Evolutionary conservation across 2,329 filamentous ascomycete genomes (phyloP).

Genomic region (Colletotrichum sp.): DNA sequence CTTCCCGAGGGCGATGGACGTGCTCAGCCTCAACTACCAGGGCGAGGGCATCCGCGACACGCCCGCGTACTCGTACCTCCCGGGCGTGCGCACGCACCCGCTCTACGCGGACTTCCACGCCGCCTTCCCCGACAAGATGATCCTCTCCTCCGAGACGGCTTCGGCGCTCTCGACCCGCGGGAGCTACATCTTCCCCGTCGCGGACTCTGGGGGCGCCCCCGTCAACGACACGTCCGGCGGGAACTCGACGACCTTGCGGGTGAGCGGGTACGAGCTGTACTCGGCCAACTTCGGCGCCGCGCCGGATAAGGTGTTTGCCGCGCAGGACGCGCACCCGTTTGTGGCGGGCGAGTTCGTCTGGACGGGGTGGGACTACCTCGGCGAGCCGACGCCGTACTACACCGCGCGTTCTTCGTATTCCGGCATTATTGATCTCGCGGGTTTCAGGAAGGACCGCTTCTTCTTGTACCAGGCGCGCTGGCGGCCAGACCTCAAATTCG

Average conservation of each 20-base stretch:
- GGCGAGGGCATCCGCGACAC: constrained; percentile 50
- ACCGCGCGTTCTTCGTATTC: constrained; percentile 56
- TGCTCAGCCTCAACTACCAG: constrained; percentile 61
- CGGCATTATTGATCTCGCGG: constrained; percentile 62
- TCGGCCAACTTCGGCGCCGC: constrained; percentile 50
- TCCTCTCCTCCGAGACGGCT: constrained; percentile 46
- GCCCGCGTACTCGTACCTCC: constrained; percentile 30
- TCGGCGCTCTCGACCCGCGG: constrained; percentile 55
- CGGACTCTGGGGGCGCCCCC: constrained; percentile 37
- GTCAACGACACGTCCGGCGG: constrained; percentile 43
- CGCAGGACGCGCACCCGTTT: constrained; percentile 52
- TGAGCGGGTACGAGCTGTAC: constrained; percentile 60
- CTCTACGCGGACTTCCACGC: constrained; percentile 48
- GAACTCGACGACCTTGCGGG: constrained; percentile 37
- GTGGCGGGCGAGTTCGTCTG: constrained; percentile 61
- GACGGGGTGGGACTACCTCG: constrained; percentile 56
- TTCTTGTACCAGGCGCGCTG: constrained; percentile 61
- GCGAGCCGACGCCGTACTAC: constrained; percentile 56
- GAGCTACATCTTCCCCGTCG: constrained; percentile 58
- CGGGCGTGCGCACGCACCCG: constrained; percentile 32
- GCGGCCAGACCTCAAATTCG: constrained; percentile 51
- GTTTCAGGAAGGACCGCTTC: constrained; percentile 62
- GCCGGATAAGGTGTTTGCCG: constrained; percentile 57
- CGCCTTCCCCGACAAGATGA: constrained; percentile 51
- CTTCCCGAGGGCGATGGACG: constrained; percentile 47